Conservation (phyloP, 306 rosid genomes). For the Malus domestica region ASM211411v1 NC_041793.1:5680001-5680500, state of each 20-base stretch:
- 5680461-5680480: background rate
- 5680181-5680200: too few relatives aligned
- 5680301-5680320: background rate
- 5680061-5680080: rapidly evolving
- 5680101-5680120: rapidly evolving
- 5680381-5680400: background rate
- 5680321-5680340: background rate
- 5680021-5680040: too few relatives aligned
- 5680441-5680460: background rate
- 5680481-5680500: background rate
- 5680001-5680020: too few relatives aligned
- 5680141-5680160: too few relatives aligned
- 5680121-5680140: too few relatives aligned
- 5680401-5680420: background rate
- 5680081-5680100: too few relatives aligned
- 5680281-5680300: too few relatives aligned
- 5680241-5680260: background rate
- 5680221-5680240: too few relatives aligned
- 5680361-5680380: background rate
- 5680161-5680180: too few relatives aligned
- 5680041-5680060: too few relatives aligned
- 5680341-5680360: too few relatives aligned
- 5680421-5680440: background rate
- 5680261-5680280: background rate
- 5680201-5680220: too few relatives aligned